Evolutionary conservation across 2,329 filamentous ascomycete genomes (phyloP), one percentile per base, ranked within the genome.

Genomic region (Ophiostoma australiae): DNA sequence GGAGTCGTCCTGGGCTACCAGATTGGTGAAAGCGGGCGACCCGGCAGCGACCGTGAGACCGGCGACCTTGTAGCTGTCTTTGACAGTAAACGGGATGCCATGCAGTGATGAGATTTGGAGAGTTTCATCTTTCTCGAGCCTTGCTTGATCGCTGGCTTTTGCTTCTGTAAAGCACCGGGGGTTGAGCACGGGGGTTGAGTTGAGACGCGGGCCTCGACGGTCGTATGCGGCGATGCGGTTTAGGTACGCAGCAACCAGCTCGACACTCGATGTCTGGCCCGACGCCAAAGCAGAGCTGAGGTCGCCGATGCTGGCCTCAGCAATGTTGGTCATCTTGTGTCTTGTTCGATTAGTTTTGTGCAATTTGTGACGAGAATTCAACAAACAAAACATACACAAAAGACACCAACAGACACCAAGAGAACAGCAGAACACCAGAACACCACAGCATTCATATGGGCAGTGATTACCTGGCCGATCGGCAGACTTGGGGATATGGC

Each of bases 111-210:
- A 20, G 1, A 52, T n/a, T 5, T 10, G 1, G 23, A 6, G 10
- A 7, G 8, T 23, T 13, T 58, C 5, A 23, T 58, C n/a, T 13
- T 13, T 31, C 7, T 27, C 52, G 20, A 13, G 52, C 7, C 52
- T 23, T 2, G n/a, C 52, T 4, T 13, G 4, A n/a, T 58, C 52
- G 52, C n/a, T 27, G 52, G 52, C 52, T 10, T 23, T 27, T 6
- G 23, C 52, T n/a, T 58, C 52, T 13, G 8, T n/a, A 58, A 58
- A 58, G n/a, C n/a, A 23, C 4, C 88, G 76, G 0, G 80, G 83
- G 74, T 87, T 88, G 73, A 58, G 52, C 8, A 58, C 23, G 23
- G 23, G 52, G 3, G 23, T 58, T 2, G 52, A 31, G 23, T 58
- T 58, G 3, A 58, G 52, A 27, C n/a, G n/a, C n/a, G 23, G 52